Evolutionary conservation across 2,329 filamentous ascomycete genomes (phyloP).

Genomic region (Aspergillus viridinutans): DNA sequence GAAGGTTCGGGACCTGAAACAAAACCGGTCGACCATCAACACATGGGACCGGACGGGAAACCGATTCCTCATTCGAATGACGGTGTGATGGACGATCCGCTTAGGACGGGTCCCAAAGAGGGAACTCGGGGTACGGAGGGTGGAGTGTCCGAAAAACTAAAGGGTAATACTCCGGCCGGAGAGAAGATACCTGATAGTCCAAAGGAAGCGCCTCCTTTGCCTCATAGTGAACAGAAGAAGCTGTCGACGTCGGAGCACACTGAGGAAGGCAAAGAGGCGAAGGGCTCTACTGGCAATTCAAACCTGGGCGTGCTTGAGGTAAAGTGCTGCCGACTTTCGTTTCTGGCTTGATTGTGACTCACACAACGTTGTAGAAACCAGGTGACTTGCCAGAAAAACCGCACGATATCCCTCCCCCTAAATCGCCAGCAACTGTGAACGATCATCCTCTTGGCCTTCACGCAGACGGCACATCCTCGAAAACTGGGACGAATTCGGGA

Average conservation of each 20-base stretch:
- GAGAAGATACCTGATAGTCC: conserved; percentile 76
- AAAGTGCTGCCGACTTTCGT: conserved; percentile 7
- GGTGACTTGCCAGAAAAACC: conserved; percentile 73
- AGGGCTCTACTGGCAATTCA: conserved; percentile 40
- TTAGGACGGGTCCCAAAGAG: conserved; percentile 69
- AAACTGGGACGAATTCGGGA: conserved; percentile 29
- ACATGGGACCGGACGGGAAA: conserved; percentile 40
- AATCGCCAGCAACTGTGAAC: conserved; percentile 48
- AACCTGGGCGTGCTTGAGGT: conserved; percentile 54
- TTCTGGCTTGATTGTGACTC: background rate
- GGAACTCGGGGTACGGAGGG: conserved; percentile 86
- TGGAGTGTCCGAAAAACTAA: conserved; percentile 82
- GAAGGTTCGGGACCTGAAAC: conserved; percentile 20
- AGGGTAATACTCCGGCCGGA: conserved; percentile 65
- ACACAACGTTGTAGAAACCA: conserved; percentile 61
- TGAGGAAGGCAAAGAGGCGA: conserved; percentile 33
- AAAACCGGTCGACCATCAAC: conserved; percentile 23
- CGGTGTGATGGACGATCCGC: conserved; percentile 90
- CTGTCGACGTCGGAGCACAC: conserved; percentile 41
- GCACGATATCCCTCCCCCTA: conserved; percentile 66
- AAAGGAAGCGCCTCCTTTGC: conserved; percentile 77
- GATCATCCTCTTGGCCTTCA: conserved; percentile 29
- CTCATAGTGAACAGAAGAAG: conserved; percentile 74
- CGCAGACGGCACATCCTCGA: conserved; percentile 28
- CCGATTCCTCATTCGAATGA: conserved; percentile 56